Evolutionary conservation across 1,284 basidiomycete genomes (phyloP), one percentile per base, ranked within the genome.

Genomic region (Moesziomyces sp.): DNA sequence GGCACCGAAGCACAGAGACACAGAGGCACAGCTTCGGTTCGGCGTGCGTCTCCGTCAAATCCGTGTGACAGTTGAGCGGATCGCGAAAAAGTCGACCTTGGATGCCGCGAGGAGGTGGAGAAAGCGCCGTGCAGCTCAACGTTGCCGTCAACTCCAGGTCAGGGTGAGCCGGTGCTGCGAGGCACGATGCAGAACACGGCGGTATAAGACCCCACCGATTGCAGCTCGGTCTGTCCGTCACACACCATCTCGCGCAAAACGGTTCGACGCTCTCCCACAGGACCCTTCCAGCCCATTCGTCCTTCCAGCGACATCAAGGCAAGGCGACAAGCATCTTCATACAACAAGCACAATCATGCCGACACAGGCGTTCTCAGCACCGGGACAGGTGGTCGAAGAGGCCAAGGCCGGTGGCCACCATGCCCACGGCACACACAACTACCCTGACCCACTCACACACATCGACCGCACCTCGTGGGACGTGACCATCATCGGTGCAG

Each of bases 401-500:
- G 55, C 59, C 49, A 76, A 76, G 59, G 68, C 64, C 8, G 77
- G 72, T 13, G 75, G 72, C n/a, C 74, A 76, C 58, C 59, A 71
- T 10, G 75, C 71, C 30, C 70, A 79, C 67, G 75, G 77, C 49
- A 79, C 77, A 6, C 67, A 76, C 66, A 72, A 80, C 67, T 79
- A 77, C 55, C 79, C 79, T 13, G 69, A 71, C 21, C 62, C 68
- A 6, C 67, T 76, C 38, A 72, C 61, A 3, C 66, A 77, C 61
- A 80, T 80, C 62, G 72, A 78, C 45, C 55, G 66, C 38, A 65
- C 65, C 30, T 57, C 54, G 28, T 77, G 78, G 69, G 81, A 81
- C 52, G 76, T 82, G 18, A 68, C 80, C 52, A 77, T 83, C 57
- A 47, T 83, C 24, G 81, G 81, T 18, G 77, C 81, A 18, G 81